phyloP scores from a whole-genome alignment of 345 rosid genomes.

The Hibiscus syriacus region DNA sequence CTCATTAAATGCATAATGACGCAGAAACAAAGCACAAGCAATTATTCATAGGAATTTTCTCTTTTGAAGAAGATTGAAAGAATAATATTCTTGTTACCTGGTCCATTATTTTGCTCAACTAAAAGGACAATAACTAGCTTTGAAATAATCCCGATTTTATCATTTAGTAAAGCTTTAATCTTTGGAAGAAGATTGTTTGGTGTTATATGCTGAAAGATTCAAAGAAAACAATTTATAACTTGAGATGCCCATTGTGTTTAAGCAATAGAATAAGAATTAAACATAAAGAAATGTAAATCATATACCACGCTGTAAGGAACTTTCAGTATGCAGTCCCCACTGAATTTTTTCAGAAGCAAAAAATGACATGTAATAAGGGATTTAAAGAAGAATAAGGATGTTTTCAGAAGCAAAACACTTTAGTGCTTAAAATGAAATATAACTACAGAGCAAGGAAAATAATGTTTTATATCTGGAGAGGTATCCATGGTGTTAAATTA shows the following conservation, averaged over 20 bases:
- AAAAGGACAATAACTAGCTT: slow-evolving; percentile 59
- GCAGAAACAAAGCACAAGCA: neutral
- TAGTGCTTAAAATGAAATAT: neutral
- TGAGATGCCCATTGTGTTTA: slow-evolving; percentile 1
- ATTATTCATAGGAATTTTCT: neutral
- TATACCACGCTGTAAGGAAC: slow-evolving; percentile 62
- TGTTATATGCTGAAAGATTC: slow-evolving; percentile 52
- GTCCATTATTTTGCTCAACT: slow-evolving; percentile 39
- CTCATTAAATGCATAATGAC: neutral
- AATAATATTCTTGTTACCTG: slow-evolving; percentile 29
- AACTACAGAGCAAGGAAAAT: neutral
- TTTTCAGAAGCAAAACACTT: too few species aligned
- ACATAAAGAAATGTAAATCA: neutral
- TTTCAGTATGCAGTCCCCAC: slow-evolving; percentile 65
- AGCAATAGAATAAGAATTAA: neutral
- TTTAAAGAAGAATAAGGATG: too few species aligned
- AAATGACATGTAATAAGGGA: slow-evolving; percentile 62
- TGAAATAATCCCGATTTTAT: slow-evolving; percentile 42
- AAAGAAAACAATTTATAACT: slow-evolving; percentile 4
- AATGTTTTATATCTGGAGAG: neutral
- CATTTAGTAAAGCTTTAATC: slow-evolving; percentile 28
- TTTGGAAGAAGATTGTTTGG: slow-evolving; percentile 48
- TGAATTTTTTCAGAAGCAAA: slow-evolving; percentile 51
- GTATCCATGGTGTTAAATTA: neutral
- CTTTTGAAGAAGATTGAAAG: slow-evolving; percentile 1